Conservation (phyloP, 2,329 filamentous ascomycete genomes). For the Cercospora berteroae region DNA sequence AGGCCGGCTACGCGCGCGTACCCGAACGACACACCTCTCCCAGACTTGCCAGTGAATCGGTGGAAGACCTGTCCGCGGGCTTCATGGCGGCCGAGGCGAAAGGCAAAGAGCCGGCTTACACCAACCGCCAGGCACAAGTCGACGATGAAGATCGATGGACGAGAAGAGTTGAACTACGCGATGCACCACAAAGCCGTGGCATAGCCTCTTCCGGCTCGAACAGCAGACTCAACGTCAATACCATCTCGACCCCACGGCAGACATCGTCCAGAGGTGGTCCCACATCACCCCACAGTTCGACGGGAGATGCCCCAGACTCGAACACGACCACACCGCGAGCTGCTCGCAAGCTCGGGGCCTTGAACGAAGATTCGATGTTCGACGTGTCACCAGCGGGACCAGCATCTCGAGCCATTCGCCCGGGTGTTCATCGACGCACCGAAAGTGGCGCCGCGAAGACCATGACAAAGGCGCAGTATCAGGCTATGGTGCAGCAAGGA, state of each 20-base stretch:
- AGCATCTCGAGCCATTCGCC: conserved; percentile 34
- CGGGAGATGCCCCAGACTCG: conserved; percentile 27
- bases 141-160: conserved; percentile 32
- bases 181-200: conserved; percentile 18
- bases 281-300: conserved; percentile 29
- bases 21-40: conserved; percentile 33
- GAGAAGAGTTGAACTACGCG: conserved; percentile 27
- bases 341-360: conserved; percentile 10
- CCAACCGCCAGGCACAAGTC: conserved; percentile 29
- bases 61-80: conserved; percentile 21
- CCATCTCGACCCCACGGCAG: neutral
- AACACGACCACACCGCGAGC: conserved; percentile 32
- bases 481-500: conserved; percentile 69
- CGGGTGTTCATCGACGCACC: conserved; percentile 25
- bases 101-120: conserved; percentile 24
- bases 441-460: conserved; percentile 56
- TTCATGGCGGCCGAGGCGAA: conserved; percentile 24
- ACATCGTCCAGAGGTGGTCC: conserved; percentile 21
- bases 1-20: conserved; percentile 34
- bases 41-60: conserved; percentile 28
- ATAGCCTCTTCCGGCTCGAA: conserved; percentile 8
- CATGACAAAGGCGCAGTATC: conserved; percentile 87
- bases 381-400: conserved; percentile 37
- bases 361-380: conserved; percentile 29
- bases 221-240: conserved; percentile 17